A percentile compares a stretch with the other conserved stretches of the same genome.
Conservation (phyloP, 2,329 filamentous ascomycete species). For the Lachnellula arida region DNA sequence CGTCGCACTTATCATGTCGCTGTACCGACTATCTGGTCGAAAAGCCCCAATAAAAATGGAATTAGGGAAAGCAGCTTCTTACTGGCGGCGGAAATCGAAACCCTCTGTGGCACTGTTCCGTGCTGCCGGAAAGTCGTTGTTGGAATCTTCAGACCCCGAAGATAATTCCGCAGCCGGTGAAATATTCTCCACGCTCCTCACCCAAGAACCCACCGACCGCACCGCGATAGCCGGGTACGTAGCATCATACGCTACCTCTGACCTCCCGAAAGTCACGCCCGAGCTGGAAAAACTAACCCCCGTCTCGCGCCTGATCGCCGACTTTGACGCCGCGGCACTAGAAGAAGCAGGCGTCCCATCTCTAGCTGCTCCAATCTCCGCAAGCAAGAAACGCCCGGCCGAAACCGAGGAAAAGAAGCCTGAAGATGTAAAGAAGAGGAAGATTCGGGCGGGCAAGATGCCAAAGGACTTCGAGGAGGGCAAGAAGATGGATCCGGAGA, state of each 20-base stretch:
- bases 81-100: constrained; percentile 68
- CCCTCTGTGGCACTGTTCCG: constrained; percentile 63
- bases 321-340: constrained; percentile 57
- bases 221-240: constrained; percentile 78
- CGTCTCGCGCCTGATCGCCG: constrained; percentile 55
- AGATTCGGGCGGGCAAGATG: constrained; percentile 54
- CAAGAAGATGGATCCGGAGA: constrained; percentile 81
- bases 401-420: constrained; percentile 35
- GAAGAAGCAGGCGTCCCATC: constrained; percentile 61
- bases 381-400: constrained; percentile 46
- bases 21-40: constrained; percentile 74
- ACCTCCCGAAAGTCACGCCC: constrained; percentile 51
- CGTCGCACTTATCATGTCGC: constrained; percentile 70
- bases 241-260: constrained; percentile 66
- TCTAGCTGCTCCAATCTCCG: constrained; percentile 38
- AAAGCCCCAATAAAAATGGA: constrained; percentile 67
- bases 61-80: constrained; percentile 70
- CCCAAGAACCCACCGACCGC: constrained; percentile 60
- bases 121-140: constrained; percentile 76
- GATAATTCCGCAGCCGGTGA: constrained; percentile 68
- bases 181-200: constrained; percentile 71
- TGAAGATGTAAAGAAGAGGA: constrained; percentile 50
- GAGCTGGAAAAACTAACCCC: constrained; percentile 55
- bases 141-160: constrained; percentile 65
- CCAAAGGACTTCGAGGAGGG: constrained; percentile 71